phyloP scores from a whole-genome alignment of 129 eudicot species.

The Pseudognaphalium luteoalbum region DNA sequence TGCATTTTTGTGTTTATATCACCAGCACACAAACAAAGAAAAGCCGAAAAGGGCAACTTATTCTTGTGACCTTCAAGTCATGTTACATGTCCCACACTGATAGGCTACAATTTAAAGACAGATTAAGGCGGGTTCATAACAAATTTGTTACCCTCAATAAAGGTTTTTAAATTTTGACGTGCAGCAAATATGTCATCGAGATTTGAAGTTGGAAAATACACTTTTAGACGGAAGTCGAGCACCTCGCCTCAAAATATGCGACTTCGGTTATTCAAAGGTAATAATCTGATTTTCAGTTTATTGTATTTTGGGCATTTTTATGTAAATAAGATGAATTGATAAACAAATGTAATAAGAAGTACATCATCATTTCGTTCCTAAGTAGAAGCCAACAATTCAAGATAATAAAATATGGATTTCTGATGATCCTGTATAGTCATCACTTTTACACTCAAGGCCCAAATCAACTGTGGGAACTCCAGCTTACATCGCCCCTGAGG shows the following conservation, averaged over 20 bases:
- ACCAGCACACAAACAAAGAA: too few relatives aligned
- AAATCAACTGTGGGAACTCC: slow-evolving; percentile 82
- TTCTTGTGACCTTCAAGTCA: too few relatives aligned
- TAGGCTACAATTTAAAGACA: too few relatives aligned
- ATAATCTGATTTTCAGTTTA: background rate
- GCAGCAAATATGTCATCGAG: slow-evolving; percentile 95
- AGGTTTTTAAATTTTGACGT: background rate
- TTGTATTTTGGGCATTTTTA: background rate
- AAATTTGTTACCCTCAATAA: background rate
- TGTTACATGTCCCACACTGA: too few relatives aligned
- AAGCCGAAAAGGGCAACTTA: too few relatives aligned
- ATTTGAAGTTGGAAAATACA: slow-evolving; percentile 80
- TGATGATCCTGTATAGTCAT: slow-evolving; percentile 38
- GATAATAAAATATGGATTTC: background rate
- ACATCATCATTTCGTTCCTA: background rate
- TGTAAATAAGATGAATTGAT: background rate
- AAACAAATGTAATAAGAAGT: background rate
- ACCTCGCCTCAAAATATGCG: slow-evolving; percentile 88
- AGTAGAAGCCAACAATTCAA: background rate
- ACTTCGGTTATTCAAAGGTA: slow-evolving; percentile 95
- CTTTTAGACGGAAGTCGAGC: slow-evolving; percentile 84
- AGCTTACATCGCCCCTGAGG: slow-evolving; percentile 81
- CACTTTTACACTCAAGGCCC: slow-evolving; percentile 71
- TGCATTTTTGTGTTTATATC: too few relatives aligned
- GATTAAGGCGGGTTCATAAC: background rate